Evolutionary conservation across 345 rosid genomes (phyloP).

Genomic region (Rhodamnia argentea): DNA sequence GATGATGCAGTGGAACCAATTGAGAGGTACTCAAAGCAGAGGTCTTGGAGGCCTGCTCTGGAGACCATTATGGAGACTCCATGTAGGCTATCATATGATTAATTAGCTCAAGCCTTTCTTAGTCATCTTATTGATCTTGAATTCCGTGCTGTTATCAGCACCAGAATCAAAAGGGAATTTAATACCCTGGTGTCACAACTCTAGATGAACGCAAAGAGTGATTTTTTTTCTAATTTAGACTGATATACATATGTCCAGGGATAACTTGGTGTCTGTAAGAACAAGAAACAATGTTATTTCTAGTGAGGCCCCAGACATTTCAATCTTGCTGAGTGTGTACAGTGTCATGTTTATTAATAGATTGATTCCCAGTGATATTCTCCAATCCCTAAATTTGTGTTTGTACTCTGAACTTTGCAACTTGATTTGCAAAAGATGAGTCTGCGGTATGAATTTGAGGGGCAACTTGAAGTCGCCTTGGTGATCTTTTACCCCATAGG

Average conservation of each 20-base stretch:
- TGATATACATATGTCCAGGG: neutral
- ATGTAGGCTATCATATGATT: neutral
- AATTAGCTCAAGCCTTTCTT: neutral
- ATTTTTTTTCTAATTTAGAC: neutral
- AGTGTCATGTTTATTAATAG: too few species aligned
- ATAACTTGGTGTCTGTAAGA: neutral
- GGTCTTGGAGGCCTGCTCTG: conserved; percentile 56
- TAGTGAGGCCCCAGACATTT: neutral
- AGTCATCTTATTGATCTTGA: neutral
- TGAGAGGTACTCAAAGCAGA: conserved; percentile 25
- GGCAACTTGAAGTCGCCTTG: neutral
- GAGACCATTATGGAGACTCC: conserved; percentile 43
- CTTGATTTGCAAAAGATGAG: neutral
- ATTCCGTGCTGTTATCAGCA: neutral
- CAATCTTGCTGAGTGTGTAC: neutral
- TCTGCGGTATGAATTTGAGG: neutral
- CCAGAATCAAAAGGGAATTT: neutral
- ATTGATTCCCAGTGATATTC: neutral
- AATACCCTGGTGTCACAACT: neutral
- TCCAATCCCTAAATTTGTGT: neutral
- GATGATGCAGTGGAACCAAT: neutral
- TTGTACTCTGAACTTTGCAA: neutral
- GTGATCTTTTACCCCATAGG: neutral
- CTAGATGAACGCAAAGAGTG: neutral
- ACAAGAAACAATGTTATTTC: neutral